phyloP scores from a whole-genome alignment of 1,284 basidiomycete species.

The Gymnopus androsaceus region DNA sequence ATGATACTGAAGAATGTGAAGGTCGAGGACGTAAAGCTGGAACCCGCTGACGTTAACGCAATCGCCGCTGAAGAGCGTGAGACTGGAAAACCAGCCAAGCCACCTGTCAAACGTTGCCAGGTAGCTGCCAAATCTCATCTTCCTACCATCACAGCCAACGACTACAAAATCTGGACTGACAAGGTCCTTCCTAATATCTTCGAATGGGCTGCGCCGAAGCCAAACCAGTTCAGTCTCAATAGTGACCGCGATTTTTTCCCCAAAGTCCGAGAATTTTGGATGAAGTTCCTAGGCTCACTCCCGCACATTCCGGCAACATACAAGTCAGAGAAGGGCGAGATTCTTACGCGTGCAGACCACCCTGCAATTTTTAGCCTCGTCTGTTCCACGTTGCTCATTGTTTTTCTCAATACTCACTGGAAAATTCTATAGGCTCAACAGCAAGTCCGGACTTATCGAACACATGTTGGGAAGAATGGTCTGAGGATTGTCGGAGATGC shows the following conservation, averaged over 20 bases:
- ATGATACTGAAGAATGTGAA: not conserved
- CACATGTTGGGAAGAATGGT: not conserved
- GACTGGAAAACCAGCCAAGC: not conserved
- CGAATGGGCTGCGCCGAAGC: not conserved
- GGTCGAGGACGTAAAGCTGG: not conserved
- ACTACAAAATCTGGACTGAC: not conserved
- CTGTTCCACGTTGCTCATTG: not conserved
- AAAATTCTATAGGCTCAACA: constrained; percentile 3
- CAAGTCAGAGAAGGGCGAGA: not conserved
- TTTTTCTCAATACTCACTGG: not conserved
- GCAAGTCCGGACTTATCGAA: constrained; percentile 1
- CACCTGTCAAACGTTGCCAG: not conserved
- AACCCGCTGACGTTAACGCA: not conserved
- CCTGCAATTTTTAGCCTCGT: not conserved
- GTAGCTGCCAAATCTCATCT: not conserved
- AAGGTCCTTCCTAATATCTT: not conserved
- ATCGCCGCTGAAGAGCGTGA: constrained; percentile 1
- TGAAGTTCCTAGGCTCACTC: not conserved
- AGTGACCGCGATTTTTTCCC: not conserved
- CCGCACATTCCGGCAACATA: not conserved
- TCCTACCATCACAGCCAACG: not conserved
- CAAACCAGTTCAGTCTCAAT: constrained; percentile 1
- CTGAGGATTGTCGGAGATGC: not conserved
- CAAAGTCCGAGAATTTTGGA: not conserved
- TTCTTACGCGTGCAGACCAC: not conserved